These are phyloP conservation scores for Hirsutella rhossiliensis DNA, from an alignment of 2,329 filamentous ascomycete genomes.

Conservation along the genomic window DNA sequence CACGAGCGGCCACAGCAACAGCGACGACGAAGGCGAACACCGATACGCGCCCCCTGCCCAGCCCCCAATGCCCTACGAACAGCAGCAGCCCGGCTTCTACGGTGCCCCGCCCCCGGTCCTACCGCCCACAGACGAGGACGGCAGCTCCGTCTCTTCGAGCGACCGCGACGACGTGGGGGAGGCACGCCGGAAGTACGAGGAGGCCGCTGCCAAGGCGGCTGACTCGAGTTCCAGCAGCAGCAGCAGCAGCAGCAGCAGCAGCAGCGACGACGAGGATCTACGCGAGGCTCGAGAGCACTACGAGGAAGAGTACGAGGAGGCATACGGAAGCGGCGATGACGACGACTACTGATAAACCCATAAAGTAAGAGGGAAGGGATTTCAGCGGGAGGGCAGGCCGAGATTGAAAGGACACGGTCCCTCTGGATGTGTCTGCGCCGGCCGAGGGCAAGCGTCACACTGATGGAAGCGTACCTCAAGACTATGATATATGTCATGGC, in stretches of 20 bases:
- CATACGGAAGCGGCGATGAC: conserved; percentile 20
- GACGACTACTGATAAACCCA: conserved; percentile 5
- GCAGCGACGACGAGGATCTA: conserved; percentile 37
- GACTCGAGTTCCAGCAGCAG: conserved; percentile 37
- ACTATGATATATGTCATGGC: too few relatives aligned
- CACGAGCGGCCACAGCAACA: conserved; percentile 8
- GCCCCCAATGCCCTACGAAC: neutral
- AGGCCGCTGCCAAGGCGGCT: conserved; percentile 24
- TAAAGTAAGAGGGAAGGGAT: neutral
- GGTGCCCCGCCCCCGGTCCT: conserved; percentile 9
- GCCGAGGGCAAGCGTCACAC: too few relatives aligned
- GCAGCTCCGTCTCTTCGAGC: conserved; percentile 27
- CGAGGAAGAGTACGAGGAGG: conserved; percentile 35
- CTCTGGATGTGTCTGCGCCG: too few relatives aligned
- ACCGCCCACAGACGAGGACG: conserved; percentile 26
- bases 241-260: conserved; percentile 19
- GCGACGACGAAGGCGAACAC: conserved; percentile 3
- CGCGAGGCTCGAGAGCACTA: conserved; percentile 40
- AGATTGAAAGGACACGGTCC: too few relatives aligned
- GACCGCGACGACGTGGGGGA: conserved; percentile 29
- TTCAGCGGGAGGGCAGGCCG: too few relatives aligned
- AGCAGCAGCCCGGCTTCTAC: neutral
- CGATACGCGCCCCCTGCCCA: neutral
- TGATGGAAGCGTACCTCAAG: too few relatives aligned
- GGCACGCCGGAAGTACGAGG: conserved; percentile 30